phyloP scores from a whole-genome alignment of 2,329 filamentous ascomycete species.

The Knufia petricola region DNA sequence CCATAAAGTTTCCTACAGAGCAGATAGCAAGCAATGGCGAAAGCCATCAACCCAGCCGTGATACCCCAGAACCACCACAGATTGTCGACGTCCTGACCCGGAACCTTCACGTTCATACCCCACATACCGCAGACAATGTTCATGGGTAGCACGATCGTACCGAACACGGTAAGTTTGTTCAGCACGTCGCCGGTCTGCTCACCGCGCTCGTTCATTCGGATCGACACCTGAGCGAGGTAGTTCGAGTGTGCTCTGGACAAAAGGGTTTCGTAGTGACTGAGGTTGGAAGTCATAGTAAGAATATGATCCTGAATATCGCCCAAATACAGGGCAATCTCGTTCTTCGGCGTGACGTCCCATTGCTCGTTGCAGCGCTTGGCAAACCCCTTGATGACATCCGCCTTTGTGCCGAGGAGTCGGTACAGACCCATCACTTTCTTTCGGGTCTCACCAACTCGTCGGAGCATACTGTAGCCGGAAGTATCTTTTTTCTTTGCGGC shows the following conservation, averaged over 20 bases:
- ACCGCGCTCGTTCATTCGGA: conserved; percentile 95
- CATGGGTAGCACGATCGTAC: conserved; percentile 96
- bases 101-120: conserved; percentile 98
- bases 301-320: conserved; percentile 99
- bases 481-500: conserved; percentile 37
- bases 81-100: conserved; percentile 76
- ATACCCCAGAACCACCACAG: conserved; percentile 65
- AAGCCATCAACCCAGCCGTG: conserved; percentile 65
- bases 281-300: conserved; percentile 93
- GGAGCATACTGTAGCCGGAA: conserved; percentile 69
- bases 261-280: conserved; percentile 95
- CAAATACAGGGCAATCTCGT: conserved; percentile 93
- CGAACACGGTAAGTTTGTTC: conserved; percentile 86
- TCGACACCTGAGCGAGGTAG: conserved; percentile 98
- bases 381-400: conserved; percentile 98
- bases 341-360: conserved; percentile 89
- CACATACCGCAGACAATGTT: conserved; percentile 98
- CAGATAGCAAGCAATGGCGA: conserved; percentile 69
- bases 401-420: conserved; percentile 87
- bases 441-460: conserved; percentile 82
- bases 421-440: conserved; percentile 98
- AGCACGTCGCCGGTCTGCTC: conserved; percentile 93
- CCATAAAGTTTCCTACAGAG: conserved; percentile 77
- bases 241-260: conserved; percentile 86
- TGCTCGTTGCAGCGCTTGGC: conserved; percentile 97